These are phyloP conservation scores for Dendrobium catenatum DNA, from an alignment of 106 monocot species.

Conservation along the genomic window DNA sequence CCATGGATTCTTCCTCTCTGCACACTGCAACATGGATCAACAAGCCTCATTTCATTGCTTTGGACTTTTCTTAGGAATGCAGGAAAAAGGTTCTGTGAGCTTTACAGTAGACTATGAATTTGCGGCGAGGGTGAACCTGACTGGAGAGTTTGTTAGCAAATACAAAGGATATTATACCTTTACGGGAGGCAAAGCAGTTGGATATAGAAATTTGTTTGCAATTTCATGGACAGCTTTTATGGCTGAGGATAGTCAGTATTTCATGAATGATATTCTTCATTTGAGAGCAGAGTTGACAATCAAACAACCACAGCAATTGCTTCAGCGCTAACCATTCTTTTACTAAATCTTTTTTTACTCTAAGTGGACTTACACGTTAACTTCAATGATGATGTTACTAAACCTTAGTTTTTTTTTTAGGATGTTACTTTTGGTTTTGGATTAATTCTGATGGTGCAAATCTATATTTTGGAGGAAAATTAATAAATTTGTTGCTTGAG, in stretches of 20 bases:
- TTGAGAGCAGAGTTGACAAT: slow-evolving; percentile 67
- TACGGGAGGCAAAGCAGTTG: slow-evolving; percentile 73
- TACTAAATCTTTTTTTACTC: too few relatives aligned
- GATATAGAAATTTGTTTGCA: slow-evolving; percentile 62
- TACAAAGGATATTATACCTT: slow-evolving; percentile 72
- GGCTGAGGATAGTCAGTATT: slow-evolving; percentile 67
- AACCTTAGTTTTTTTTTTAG: too few relatives aligned
- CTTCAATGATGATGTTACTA: too few relatives aligned
- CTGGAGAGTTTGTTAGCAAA: slow-evolving; percentile 64
- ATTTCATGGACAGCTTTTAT: slow-evolving; percentile 71
- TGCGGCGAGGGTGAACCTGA: slow-evolving; percentile 46
- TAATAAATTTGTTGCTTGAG: too few relatives aligned
- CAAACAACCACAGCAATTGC: slow-evolving; percentile 37
- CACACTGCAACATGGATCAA: slow-evolving; percentile 75
- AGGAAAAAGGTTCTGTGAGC: slow-evolving; percentile 61
- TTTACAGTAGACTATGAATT: slow-evolving; percentile 83
- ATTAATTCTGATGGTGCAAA: too few relatives aligned
- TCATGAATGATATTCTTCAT: slow-evolving; percentile 54
- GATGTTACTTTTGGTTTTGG: too few relatives aligned
- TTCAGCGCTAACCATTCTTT: not conserved
- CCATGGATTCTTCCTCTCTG: slow-evolving; percentile 78
- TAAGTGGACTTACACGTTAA: too few relatives aligned
- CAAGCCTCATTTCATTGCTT: slow-evolving; percentile 70
- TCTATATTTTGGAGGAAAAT: too few relatives aligned
- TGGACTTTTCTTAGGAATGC: slow-evolving; percentile 74